Base-by-base conservation (phyloP, 148 eudicot species). In the Vaccinium myrtillus region DNA sequence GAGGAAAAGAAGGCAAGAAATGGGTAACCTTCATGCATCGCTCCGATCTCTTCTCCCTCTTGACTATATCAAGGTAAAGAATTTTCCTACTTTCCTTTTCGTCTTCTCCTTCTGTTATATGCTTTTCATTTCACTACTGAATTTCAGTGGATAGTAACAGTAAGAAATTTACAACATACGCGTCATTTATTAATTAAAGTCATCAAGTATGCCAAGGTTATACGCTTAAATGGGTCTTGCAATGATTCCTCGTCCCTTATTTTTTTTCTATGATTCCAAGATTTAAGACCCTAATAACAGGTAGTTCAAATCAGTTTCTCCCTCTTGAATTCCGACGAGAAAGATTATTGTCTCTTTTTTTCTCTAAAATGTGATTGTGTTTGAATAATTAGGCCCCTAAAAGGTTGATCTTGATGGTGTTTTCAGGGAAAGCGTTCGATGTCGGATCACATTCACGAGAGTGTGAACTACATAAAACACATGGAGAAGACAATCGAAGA, bases 401-500 rank as follows among this genome's bases (percentile, higher is more conserved):
- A 56, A 8, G 18, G 12, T 19, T n/a, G 3, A 67, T 67, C 6
- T 67, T 67, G 36, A 67, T 80, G 82, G 69, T 70, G 73, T 86
- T 70, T 0, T 43, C 81, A 91, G 95, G 95, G 95, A 87, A 91
- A 91, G 85, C 79, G 95, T 13, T 90, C 95, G 6, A 86, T 87
- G 30, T 83, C 92, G 12, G 97, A 94, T 86, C 97, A 94, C 71
- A 84, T 94, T 84, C 82, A 84, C 1, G 92, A 89, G 82, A 89
- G 94, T 2, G 90, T 89, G 83, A 91, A 83, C 74, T 94, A 94
- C 84, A 92, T 94, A 18, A 86, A 87, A 43, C 88, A 90, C 69
- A 36, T 92, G 87, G 88, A 94, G 86, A 82, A 75, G 43, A 91
- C 83, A 53, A 88, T 92, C n/a, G 75, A 87, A 48, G 87, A 84